phyloP scores from a whole-genome alignment of 2,329 filamentous ascomycete genomes.

The Penicillium capsulatum region DNA sequence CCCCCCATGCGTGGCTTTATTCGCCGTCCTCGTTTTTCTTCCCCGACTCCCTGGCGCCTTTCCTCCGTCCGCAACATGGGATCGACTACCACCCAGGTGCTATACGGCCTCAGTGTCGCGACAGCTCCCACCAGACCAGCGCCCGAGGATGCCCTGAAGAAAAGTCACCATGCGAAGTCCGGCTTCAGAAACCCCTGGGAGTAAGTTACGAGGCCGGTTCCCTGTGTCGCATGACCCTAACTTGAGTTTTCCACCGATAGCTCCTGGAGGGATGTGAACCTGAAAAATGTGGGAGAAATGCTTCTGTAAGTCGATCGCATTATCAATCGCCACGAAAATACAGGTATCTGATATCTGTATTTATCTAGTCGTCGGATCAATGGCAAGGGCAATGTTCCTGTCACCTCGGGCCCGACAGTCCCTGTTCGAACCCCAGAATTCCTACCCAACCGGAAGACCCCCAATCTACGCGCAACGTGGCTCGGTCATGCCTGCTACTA shows the following conservation, averaged over 20 bases:
- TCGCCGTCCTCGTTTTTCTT: constrained; percentile 22
- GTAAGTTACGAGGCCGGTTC: constrained; percentile 21
- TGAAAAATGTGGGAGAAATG: constrained; percentile 13
- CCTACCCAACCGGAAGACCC: constrained; percentile 55
- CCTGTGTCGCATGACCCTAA: constrained; percentile 9
- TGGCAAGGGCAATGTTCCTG: constrained; percentile 53
- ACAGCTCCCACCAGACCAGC: constrained; percentile 29
- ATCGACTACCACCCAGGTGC: constrained; percentile 33
- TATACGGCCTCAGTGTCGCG: constrained; percentile 43
- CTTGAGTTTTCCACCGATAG: constrained; percentile 7
- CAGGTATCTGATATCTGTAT: background rate
- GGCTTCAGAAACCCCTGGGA: constrained; percentile 46
- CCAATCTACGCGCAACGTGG: constrained; percentile 78
- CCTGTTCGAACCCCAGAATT: constrained; percentile 65
- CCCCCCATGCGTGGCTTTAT: constrained; percentile 23
- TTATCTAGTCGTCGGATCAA: constrained; percentile 41
- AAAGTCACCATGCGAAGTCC: constrained; percentile 38
- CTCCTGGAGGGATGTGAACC: constrained; percentile 18
- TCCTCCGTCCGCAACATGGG: constrained; percentile 32
- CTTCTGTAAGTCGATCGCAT: constrained; percentile 20
- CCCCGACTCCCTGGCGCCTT: constrained; percentile 12
- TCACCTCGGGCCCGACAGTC: constrained; percentile 63
- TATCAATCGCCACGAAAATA: background rate
- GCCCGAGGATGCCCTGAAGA: constrained; percentile 40
- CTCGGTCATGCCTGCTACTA: constrained; percentile 93